A percentile compares a stretch with the other conserved stretches of the same genome.
Evolutionary conservation across 768 basidiomycete genomes (phyloP).

Genomic region (Sistotremastrum suecicum): DNA sequence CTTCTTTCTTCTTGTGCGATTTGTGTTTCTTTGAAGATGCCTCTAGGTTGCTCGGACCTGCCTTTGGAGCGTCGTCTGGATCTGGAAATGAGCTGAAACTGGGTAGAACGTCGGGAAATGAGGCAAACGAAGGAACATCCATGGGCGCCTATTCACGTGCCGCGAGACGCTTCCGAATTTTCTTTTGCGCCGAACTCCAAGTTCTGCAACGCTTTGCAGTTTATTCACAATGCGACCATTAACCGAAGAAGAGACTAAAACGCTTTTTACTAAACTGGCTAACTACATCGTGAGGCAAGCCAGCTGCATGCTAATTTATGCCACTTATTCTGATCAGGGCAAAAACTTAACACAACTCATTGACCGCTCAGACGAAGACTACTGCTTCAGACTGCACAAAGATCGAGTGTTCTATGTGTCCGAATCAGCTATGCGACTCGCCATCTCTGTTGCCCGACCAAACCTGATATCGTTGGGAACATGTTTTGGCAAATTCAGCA

Average conservation of each 20-base stretch:
- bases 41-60: neutral
- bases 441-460: conserved; percentile 82
- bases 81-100: conserved; percentile 63
- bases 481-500: conserved; percentile 96
- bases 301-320: neutral
- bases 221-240: conserved; percentile 67
- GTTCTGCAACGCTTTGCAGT: neutral
- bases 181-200: too few relatives aligned
- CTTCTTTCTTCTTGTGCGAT: conserved; percentile 12
- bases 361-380: conserved; percentile 85
- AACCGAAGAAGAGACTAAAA: conserved; percentile 94
- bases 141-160: conserved; percentile 16
- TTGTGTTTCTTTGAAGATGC: conserved; percentile 13
- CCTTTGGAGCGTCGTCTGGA: conserved; percentile 29
- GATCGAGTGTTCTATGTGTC: conserved; percentile 97
- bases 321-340: conserved; percentile 36
- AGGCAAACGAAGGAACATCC: conserved; percentile 45
- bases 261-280: conserved; percentile 90
- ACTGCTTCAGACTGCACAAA: conserved; percentile 90
- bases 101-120: conserved; percentile 30
- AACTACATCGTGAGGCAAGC: conserved; percentile 72
- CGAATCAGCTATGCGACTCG: conserved; percentile 84
- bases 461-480: conserved; percentile 90
- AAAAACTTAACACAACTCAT: conserved; percentile 94
- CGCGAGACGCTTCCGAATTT: neutral